Evolutionary conservation across 257 asterid genomes (phyloP), one percentile per base, ranked within the genome.

Genomic region (Striga asiatica): DNA sequence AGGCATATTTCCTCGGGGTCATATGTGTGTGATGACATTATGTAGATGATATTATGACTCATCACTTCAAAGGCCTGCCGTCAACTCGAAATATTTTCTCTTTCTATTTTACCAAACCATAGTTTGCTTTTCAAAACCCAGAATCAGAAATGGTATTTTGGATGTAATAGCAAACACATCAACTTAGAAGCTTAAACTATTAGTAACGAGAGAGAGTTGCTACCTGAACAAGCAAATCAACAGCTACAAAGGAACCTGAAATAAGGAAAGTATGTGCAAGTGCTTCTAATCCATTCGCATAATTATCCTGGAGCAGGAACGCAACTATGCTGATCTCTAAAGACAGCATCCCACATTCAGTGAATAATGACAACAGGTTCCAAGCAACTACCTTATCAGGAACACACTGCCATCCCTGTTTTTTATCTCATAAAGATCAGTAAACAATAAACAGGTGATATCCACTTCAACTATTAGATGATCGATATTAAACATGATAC

Each of bases 401-500:
- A 21, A 66, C 61, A 68, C 98, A 91, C 56, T 82, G 89, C 98
- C 98, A 91, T 63, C 71, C 92, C 96, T 91, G 80, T 51, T 62
- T 56, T 62, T 45, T 22, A 13, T 38, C 20, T 46, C 31, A n/a
- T n/a, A 5, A n/a, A 42, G 62, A 61, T 39, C 34, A 74, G 35
- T 38, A 38, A 9, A 4, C 6, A 32, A 32, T 8, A 31, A 18
- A 47, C 0, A 18, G 20, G 50, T 21, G 48, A 6, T 38, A 28
- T 42, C 45, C 43, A 37, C 16, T 53, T 42, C 43, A 35, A 51
- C n/a, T 35, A n/a, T n/a, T n/a, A n/a, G n/a, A n/a, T n/a, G 39
- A 11, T 34, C 11, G 41, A 9, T 34, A 34, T 34, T 34, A 34
- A 17, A 23, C 24, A 21, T 17, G 17, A 48, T 52, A 20, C 38